Conservation (phyloP, 768 basidiomycete species). For the Gloeopeniophorella convolvens region DNA sequence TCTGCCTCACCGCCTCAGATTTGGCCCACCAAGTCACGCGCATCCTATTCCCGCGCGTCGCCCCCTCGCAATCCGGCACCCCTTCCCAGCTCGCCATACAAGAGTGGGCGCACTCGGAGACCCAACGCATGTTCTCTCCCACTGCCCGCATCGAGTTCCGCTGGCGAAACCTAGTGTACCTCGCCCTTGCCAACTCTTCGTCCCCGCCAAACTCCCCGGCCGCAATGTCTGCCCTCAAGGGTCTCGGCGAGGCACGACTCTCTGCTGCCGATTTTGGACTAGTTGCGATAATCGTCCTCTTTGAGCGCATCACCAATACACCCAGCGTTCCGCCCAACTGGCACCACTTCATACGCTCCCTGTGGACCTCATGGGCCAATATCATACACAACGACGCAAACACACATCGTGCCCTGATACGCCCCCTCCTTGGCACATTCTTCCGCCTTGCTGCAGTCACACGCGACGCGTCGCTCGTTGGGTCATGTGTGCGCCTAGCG, state of each 20-base stretch:
- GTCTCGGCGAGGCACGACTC: not conserved
- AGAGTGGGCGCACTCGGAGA: slow-evolving; percentile 13
- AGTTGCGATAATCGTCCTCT: slow-evolving; percentile 12
- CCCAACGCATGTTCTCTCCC: slow-evolving; percentile 14
- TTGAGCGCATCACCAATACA: slow-evolving; percentile 6
- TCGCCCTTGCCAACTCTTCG: slow-evolving; percentile 16
- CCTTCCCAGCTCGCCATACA: slow-evolving; percentile 15
- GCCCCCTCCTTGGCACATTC: slow-evolving; percentile 37
- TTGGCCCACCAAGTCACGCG: slow-evolving; percentile 9
- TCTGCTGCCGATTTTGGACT: slow-evolving; percentile 15
- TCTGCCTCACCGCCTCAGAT: slow-evolving; percentile 18
- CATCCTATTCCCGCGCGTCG: slow-evolving; percentile 15
- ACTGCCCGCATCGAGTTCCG: slow-evolving; percentile 4
- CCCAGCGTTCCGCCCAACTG: not conserved
- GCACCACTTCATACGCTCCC: slow-evolving; percentile 14
- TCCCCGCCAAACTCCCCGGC: not conserved
- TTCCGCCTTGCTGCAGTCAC: slow-evolving; percentile 38
- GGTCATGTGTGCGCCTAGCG: slow-evolving; percentile 16
- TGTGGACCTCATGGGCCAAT: slow-evolving; percentile 40
- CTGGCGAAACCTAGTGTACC: slow-evolving; percentile 19
- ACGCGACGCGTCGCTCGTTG: slow-evolving; percentile 21
- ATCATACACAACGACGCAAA: slow-evolving; percentile 10
- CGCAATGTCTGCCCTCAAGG: not conserved
- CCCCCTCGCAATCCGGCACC: slow-evolving; percentile 1
- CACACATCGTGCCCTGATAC: slow-evolving; percentile 21